Conservation (phyloP, 371 early-diverging fungal species). For the Mortierella sp. region DNA sequence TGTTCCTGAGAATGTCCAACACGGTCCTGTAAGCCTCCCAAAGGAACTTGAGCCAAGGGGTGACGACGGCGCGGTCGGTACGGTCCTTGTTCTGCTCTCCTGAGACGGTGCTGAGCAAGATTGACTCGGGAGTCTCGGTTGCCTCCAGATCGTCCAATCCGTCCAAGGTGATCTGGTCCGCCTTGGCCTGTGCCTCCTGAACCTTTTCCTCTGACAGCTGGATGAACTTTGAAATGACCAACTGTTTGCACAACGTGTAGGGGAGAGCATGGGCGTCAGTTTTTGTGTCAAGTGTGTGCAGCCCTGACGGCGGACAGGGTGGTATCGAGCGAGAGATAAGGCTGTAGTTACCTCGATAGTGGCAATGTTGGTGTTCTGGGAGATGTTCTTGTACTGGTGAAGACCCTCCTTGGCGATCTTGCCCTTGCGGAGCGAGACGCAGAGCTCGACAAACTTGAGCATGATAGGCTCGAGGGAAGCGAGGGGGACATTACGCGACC, state of each 20-base stretch:
- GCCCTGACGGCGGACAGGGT: too few species aligned
- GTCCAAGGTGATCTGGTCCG: conserved; percentile 86
- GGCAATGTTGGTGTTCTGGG: conserved; percentile 91
- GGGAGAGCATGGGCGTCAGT: background rate
- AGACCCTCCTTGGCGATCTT: conserved; percentile 95
- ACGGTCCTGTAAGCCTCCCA: conserved; percentile 99
- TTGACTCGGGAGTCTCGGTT: conserved; percentile 95
- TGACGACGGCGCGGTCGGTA: conserved; percentile 96
- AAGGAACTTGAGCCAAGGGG: conserved; percentile 97
- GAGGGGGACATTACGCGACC: conserved; percentile 83
- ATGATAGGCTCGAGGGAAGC: conserved; percentile 90
- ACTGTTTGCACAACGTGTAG: conserved; percentile 42
- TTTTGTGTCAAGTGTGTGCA: background rate
- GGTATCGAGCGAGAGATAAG: too few species aligned
- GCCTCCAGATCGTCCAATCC: conserved; percentile 95
- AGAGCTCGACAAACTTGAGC: conserved; percentile 92
- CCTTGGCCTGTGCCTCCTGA: conserved; percentile 90
- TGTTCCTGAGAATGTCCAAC: conserved; percentile 96
- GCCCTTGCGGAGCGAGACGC: conserved; percentile 88
- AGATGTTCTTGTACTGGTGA: conserved; percentile 96
- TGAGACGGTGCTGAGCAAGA: conserved; percentile 93
- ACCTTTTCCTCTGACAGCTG: conserved; percentile 89
- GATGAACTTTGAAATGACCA: conserved; percentile 87
- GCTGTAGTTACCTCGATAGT: conserved; percentile 81
- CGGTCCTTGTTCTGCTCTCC: conserved; percentile 95